phyloP scores from a whole-genome alignment of 1,139 yeast species.

The Geotrichum cucujoidarum region DNA sequence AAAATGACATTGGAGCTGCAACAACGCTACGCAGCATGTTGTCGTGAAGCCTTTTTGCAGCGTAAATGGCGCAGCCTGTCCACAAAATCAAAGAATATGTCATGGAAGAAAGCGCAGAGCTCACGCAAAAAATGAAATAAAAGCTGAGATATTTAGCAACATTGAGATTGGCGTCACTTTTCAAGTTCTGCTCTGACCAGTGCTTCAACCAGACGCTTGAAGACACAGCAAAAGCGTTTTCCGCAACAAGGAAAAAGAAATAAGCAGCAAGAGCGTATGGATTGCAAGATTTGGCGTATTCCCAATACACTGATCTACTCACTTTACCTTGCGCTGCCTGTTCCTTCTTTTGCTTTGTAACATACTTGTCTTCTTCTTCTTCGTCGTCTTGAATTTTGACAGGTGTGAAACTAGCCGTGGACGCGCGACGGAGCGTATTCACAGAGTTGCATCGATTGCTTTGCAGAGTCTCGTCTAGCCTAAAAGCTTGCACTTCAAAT shows the following conservation, averaged over 20 bases:
- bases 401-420: conserved; percentile 62
- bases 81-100: conserved; percentile 64
- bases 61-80: conserved; percentile 61
- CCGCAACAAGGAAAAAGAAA: conserved; percentile 47
- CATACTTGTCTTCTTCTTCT: conserved; percentile 26
- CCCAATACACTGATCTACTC: conserved; percentile 72
- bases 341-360: conserved; percentile 43
- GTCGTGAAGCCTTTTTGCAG: conserved; percentile 72
- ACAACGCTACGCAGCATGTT: conserved; percentile 74
- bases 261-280: conserved; percentile 42
- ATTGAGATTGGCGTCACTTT: conserved; percentile 60
- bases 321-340: conserved; percentile 83
- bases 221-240: conserved; percentile 54
- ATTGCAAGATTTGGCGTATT: conserved; percentile 79
- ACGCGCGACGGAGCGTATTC: conserved; percentile 63
- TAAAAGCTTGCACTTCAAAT: too few relatives aligned
- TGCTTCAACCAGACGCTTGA: conserved; percentile 85
- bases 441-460: conserved; percentile 31
- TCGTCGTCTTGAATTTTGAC: conserved; percentile 40
- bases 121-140: conserved; percentile 66
- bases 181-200: conserved; percentile 77
- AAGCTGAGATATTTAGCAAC: conserved; percentile 62
- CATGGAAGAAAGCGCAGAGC: conserved; percentile 55
- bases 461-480: too few relatives aligned
- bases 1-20: conserved; percentile 65